Evolutionary conservation across 2,329 filamentous ascomycete species (phyloP).

Genomic region (Clonostachys solani): DNA sequence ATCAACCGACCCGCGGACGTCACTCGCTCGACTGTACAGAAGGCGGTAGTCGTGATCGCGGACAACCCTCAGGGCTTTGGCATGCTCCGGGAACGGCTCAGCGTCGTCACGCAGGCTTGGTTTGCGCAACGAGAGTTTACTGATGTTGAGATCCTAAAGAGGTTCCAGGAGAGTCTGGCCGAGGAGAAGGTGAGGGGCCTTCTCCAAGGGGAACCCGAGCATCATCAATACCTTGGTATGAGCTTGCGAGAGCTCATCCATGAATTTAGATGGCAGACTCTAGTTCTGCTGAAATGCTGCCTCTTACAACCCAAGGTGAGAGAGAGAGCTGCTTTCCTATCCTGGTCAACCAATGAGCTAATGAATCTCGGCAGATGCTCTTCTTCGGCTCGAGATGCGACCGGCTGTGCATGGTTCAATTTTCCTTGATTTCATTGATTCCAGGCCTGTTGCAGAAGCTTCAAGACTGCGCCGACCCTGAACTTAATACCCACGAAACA

Average conservation of each 20-base stretch:
- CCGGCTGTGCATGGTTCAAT: constrained; percentile 95
- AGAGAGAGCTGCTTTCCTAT: not conserved
- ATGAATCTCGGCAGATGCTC: constrained; percentile 65
- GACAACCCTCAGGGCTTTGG: constrained; percentile 89
- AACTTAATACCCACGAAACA: constrained; percentile 78
- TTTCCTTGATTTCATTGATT: constrained; percentile 91
- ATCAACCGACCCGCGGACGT: constrained; percentile 81
- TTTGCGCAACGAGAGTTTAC: constrained; percentile 92
- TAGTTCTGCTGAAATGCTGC: constrained; percentile 91
- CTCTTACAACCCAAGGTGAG: constrained; percentile 88
- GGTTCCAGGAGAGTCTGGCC: constrained; percentile 85
- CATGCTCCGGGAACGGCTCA: constrained; percentile 82
- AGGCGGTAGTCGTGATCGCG: constrained; percentile 93
- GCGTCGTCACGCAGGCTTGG: constrained; percentile 91
- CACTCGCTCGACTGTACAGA: constrained; percentile 96
- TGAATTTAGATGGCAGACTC: constrained; percentile 90
- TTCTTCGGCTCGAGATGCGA: constrained; percentile 98
- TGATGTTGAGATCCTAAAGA: constrained; percentile 82
- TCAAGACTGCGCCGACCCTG: constrained; percentile 94
- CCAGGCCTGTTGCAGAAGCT: constrained; percentile 86
- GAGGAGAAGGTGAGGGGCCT: constrained; percentile 57
- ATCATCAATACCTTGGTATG: constrained; percentile 83
- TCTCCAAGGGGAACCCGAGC: constrained; percentile 56
- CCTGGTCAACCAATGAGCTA: not conserved
- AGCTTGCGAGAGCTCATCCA: constrained; percentile 88